A percentile compares a stretch with the other conserved stretches of the same genome.
These are phyloP conservation scores for Calophaca sinica DNA, from an alignment of 306 rosid genomes.

Conservation along the genomic window DNA sequence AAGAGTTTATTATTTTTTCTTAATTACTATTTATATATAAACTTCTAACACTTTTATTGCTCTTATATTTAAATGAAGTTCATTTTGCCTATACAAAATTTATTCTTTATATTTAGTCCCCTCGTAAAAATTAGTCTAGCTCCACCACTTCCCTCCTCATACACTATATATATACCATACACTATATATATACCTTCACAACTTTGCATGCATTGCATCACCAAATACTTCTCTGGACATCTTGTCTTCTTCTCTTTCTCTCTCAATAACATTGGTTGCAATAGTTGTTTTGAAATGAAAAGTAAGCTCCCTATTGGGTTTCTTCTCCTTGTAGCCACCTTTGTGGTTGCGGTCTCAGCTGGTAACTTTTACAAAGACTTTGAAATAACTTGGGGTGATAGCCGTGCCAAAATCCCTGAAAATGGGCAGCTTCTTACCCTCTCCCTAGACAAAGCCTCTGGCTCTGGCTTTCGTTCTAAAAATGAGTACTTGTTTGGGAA, in stretches of 20 bases:
- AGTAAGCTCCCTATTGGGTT: background rate
- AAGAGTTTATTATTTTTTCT: no score
- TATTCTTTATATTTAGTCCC: no score
- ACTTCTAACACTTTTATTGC: no score
- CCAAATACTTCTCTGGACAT: constrained; percentile 35
- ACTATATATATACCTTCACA: constrained; percentile 45
- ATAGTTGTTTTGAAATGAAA: constrained; percentile 8
- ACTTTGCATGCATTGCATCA: constrained; percentile 44
- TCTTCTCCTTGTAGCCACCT: constrained; percentile 24
- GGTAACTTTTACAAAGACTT: constrained; percentile 57
- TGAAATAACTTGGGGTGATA: constrained; percentile 69
- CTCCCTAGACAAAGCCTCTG: constrained; percentile 55
- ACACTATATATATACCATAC: background rate
- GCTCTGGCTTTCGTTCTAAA: constrained; percentile 62
- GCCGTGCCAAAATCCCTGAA: constrained; percentile 56
- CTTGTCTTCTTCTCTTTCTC: background rate
- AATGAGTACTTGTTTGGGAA: constrained; percentile 63
- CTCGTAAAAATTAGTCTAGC: no score
- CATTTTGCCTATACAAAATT: no score
- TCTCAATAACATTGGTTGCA: background rate
- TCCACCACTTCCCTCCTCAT: no score
- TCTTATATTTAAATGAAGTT: no score
- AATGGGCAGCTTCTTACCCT: constrained; percentile 55
- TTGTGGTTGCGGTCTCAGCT: background rate
- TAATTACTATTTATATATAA: no score